Evolutionary conservation across 495 filamentous ascomycete species (phyloP).

Genomic region (Xylaria grammica): DNA sequence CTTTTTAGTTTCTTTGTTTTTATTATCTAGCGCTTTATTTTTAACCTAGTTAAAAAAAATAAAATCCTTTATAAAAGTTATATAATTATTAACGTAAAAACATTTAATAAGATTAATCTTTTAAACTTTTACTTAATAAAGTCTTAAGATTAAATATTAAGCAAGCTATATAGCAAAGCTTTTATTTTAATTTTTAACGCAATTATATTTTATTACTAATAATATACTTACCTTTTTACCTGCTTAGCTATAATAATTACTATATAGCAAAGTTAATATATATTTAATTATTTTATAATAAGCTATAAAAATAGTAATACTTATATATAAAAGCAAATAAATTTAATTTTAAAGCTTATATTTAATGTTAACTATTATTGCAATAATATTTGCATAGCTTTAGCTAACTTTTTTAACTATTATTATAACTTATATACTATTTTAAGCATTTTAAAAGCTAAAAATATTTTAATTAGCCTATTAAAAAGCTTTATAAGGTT

Average conservation of each 20-base stretch:
- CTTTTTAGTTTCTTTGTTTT: conserved; percentile 7
- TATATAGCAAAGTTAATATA: background rate
- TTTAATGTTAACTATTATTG: conserved; percentile 9
- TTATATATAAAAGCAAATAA: conserved; percentile 17
- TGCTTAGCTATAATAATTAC: background rate
- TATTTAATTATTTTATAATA: background rate
- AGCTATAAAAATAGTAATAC: background rate
- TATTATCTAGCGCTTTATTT: background rate
- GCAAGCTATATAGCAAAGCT: conserved; percentile 1
- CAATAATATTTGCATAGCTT: conserved; percentile 15
- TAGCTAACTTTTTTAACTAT: conserved; percentile 3
- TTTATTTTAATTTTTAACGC: background rate
- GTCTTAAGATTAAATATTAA: conserved; percentile 18
- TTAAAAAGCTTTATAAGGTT: conserved; percentile 14
- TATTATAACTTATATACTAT: conserved; percentile 2
- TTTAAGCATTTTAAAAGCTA: background rate
- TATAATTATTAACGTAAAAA: conserved; percentile 18
- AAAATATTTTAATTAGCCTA: conserved; percentile 10
- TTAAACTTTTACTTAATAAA: conserved; percentile 24
- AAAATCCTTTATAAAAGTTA: conserved; percentile 5
- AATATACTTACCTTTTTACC: background rate
- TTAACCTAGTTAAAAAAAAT: conserved; percentile 3
- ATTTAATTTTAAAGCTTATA: conserved; percentile 9
- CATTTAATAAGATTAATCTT: conserved; percentile 20
- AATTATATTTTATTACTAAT: background rate